Evolutionary conservation across 2,329 filamentous ascomycete species (phyloP), one percentile per base, ranked within the genome.

Genomic region (Mariannaea elegans): DNA sequence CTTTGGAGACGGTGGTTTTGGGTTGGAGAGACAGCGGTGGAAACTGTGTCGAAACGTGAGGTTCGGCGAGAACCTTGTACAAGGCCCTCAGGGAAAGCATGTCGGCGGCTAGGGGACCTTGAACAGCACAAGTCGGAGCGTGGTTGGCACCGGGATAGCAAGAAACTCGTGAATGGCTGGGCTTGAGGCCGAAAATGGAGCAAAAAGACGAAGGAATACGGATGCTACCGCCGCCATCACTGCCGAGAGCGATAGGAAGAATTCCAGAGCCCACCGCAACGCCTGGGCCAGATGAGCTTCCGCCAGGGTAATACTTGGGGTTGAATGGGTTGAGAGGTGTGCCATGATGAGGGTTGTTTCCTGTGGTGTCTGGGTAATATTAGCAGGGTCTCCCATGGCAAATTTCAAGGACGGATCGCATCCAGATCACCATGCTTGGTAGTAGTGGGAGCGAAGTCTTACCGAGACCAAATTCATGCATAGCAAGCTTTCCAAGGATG

Each of bases 251-350:
- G 56, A 91, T 84, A 1, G 91, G 91, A 1, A 92, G 81, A 2
- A 94, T 80, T 0, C 91, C 91, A 6, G 87, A 77, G 2, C 83
- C 81, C n/a, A 93, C 87, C 10, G 86, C 87, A 69, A 91, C 93
- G 0, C 82, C 91, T 5, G 87, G 87, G 2, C 91, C 91, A 2
- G 90, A 90, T 0, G 91, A 93, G 6, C 88, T 91, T 13, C 91
- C 91, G 47, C 91, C 91, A 3, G 87, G 87, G 74, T 95, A 95
- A 77, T 92, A 94, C 3, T 80, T 72, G 0, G 78, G 73, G 71
- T 94, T 92, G 74, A 91, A 87, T 0, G 92, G 92, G 68, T 95
- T 95, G 13, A 82, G 81, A 0, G 92, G 91, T 0, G 92, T 94
- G 44, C 91, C 91, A 65, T 85, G 84, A 54, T 83, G 85, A 4